Conservation (phyloP, 768 basidiomycete genomes). For the Pisolithus sp. region DNA sequence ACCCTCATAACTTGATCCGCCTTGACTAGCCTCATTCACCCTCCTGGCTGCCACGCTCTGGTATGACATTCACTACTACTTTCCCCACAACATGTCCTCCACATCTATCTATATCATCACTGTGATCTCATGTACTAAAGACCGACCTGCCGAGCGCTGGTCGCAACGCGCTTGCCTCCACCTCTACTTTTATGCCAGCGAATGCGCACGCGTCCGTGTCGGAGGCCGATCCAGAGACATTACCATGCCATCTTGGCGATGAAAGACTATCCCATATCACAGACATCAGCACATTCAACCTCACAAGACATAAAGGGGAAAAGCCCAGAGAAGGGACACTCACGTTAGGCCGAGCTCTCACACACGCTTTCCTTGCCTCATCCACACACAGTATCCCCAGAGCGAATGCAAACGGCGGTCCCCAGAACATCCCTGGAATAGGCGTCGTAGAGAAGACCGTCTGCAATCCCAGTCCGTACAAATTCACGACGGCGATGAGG, state of each 20-base stretch:
- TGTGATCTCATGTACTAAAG: too few relatives aligned
- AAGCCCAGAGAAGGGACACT: not conserved
- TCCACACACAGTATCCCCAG: constrained; percentile 36
- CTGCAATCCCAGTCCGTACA: constrained; percentile 41
- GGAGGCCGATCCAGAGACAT: not conserved
- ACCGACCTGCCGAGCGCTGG: too few relatives aligned
- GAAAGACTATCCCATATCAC: constrained; percentile 22
- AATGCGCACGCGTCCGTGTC: too few relatives aligned
- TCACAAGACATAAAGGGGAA: not conserved
- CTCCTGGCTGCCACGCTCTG: too few relatives aligned
- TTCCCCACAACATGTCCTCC: too few relatives aligned
- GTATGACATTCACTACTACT: too few relatives aligned
- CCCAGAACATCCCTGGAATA: constrained; percentile 44
- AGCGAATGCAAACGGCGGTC: constrained; percentile 40
- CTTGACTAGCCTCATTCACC: too few relatives aligned
- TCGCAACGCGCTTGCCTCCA: too few relatives aligned
- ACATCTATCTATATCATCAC: too few relatives aligned
- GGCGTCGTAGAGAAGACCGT: constrained; percentile 36
- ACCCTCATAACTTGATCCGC: too few relatives aligned
- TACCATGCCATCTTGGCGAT: constrained; percentile 36
- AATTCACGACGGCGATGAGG: constrained; percentile 37
- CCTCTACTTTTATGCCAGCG: too few relatives aligned
- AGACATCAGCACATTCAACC: constrained; percentile 5
- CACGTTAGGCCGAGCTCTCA: constrained; percentile 38
- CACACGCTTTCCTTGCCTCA: constrained; percentile 40